Conservation (phyloP, 202 grass and related monocot genomes). For the Alloteropsis angusta region DNA sequence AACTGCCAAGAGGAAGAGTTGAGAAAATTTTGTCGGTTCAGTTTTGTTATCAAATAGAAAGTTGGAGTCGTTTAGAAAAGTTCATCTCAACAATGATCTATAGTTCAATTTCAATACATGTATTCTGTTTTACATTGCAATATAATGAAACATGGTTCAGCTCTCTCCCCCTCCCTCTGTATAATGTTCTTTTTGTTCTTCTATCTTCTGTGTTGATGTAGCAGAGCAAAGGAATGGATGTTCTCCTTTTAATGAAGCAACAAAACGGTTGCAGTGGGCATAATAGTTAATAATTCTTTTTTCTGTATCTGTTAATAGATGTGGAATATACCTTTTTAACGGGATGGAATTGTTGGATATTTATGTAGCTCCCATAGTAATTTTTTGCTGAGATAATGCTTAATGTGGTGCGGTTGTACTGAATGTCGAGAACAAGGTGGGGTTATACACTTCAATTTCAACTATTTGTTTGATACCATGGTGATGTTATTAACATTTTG, state of each 20-base stretch:
- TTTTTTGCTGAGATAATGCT: neutral
- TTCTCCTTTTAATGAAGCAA: neutral
- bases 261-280: neutral
- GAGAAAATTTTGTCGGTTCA: conserved; percentile 42
- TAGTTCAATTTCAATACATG: conserved; percentile 48
- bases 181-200: neutral
- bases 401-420: neutral
- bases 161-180: neutral
- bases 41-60: conserved; percentile 54
- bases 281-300: neutral
- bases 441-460: neutral
- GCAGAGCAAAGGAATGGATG: neutral
- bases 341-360: neutral
- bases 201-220: neutral
- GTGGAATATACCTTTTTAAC: neutral
- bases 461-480: neutral
- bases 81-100: conserved; percentile 36
- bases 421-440: neutral
- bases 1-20: conserved; percentile 27
- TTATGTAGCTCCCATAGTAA: neutral
- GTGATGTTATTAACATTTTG: neutral
- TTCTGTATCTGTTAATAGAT: neutral
- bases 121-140: conserved; percentile 40
- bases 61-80: conserved; percentile 35
- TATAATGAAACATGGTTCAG: conserved; percentile 50